Percentiles rank a stretch among this genome's conserved stretches.
Evolutionary conservation across 805 yeast genomes (phyloP).

Genomic region (Wickerhamiella azymoides): DNA sequence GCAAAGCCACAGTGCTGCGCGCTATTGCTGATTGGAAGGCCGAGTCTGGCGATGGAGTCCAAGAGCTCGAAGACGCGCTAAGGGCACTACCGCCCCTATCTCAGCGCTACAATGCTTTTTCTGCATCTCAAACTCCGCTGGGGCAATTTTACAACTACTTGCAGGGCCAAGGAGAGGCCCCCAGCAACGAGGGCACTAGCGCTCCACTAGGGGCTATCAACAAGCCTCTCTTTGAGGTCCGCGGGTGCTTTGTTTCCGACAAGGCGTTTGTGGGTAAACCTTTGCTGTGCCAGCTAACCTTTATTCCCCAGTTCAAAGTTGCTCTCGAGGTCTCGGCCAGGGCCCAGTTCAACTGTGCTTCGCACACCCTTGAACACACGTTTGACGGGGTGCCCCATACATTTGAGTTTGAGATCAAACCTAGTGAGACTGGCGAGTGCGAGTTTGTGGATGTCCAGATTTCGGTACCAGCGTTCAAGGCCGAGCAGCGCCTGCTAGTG

Average conservation of each 20-base stretch:
- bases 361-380: slow-evolving; percentile 2
- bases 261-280: slow-evolving; percentile 16
- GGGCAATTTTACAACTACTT: not conserved
- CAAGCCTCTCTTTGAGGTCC: slow-evolving; percentile 9
- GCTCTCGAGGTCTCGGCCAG: slow-evolving; percentile 9
- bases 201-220: slow-evolving; percentile 4
- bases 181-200: no score
- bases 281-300: slow-evolving; percentile 14
- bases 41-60: not conserved
- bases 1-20: slow-evolving; percentile 2
- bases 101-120: not conserved
- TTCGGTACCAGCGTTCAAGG: slow-evolving; percentile 5
- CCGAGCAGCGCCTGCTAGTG: slow-evolving; percentile 11
- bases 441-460: slow-evolving; percentile 13
- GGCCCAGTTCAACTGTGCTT: slow-evolving; percentile 12
- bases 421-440: slow-evolving; percentile 20
- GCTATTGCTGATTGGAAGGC: slow-evolving; percentile 1
- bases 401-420: slow-evolving; percentile 20
- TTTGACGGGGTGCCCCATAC: slow-evolving; percentile 8
- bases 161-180: not conserved
- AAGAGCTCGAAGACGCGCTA: slow-evolving; percentile 1
- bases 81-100: not conserved
- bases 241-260: slow-evolving; percentile 12
- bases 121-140: not conserved
- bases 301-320: slow-evolving; percentile 12